Evolutionary conservation across 495 filamentous ascomycete genomes (phyloP), one percentile per base, ranked within the genome.

Genomic region (Talaromyces nanjingensis): DNA sequence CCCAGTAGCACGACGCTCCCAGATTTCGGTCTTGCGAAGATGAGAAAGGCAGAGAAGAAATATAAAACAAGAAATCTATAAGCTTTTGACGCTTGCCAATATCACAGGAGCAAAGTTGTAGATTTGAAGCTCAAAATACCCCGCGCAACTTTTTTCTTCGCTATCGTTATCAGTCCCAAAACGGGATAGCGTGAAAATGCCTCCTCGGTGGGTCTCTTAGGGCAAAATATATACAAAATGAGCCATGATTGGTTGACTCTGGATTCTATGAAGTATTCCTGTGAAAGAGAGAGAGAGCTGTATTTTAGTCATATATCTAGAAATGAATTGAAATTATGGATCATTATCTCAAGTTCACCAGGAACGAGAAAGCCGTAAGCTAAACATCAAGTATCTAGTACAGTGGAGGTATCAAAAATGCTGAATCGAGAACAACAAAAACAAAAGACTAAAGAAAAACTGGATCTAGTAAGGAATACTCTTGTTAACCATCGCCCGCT

Each of bases 401-500:
- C 53, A 56, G 16, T 27, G 0, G 9, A 56, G 53, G 53, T 56
- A 56, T 56, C 53, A 56, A 25, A 56, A 56, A 14, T 20, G 53
- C 53, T 25, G 22, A 16, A 56, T 11, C 53, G 52, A 22, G 18
- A 8, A 56, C 53, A 69, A 25, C 5, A 33, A 37, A 34, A 59
- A 8, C 6, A 9, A 59, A 37, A 37, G 45, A 62, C 5, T 8
- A 6, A 14, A 53, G 16, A 49, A 11, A 25, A 11, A 14, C n/a
- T 39, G 5, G 0, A 7, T 37, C 58, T 45, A 45, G 18, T 60
- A 37, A 24, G 58, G 33, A 45, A 62, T 45, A 7, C 4, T 45
- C n/a, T 47, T 49, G 39, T 29, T 64, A 9, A 12, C 62, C 67
- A 65, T 57, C 59, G 59, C n/a, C 4, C 59, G 57, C 68, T 71